Evolutionary conservation across 306 rosid genomes (phyloP).

Genomic region (Abrus pulchellus): DNA sequence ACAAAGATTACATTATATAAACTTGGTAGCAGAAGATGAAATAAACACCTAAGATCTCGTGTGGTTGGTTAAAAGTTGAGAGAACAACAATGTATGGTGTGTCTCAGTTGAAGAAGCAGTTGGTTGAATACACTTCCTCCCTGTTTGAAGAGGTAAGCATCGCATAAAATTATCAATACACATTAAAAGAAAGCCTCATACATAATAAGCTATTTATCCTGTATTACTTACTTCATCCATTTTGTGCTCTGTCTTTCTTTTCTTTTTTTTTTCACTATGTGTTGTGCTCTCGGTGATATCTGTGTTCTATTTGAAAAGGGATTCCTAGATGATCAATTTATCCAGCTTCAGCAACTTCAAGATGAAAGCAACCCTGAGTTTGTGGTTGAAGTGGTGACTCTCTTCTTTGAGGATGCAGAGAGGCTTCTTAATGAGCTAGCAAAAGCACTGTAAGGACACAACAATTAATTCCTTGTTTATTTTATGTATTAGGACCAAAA

Average conservation of each 20-base stretch:
- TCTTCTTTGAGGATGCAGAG: conserved; percentile 79
- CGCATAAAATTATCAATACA: not conserved
- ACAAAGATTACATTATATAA: conserved; percentile 33
- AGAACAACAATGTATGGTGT: conserved; percentile 60
- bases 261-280: not conserved
- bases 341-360: conserved; percentile 74
- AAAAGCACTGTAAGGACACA: conserved; percentile 62
- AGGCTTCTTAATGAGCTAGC: conserved; percentile 73
- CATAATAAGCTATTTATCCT: not conserved
- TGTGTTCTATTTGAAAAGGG: conserved; percentile 55
- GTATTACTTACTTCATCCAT: not conserved
- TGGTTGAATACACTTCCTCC: conserved; percentile 63
- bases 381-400: conserved; percentile 82
- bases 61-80: conserved; percentile 35
- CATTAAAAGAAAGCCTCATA: conserved; percentile 8
- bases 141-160: conserved; percentile 75
- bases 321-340: conserved; percentile 76
- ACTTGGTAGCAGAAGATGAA: conserved; percentile 22
- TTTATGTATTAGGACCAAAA: not conserved
- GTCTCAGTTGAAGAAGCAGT: conserved; percentile 64
- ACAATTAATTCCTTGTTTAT: not conserved
- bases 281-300: conserved; percentile 28
- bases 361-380: conserved; percentile 89
- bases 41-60: conserved; percentile 40
- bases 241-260: conserved; percentile 9